These are phyloP conservation scores for Diaporthe ilicicola DNA, from an alignment of 2,329 filamentous ascomycete species.

Conservation along the genomic window DNA sequence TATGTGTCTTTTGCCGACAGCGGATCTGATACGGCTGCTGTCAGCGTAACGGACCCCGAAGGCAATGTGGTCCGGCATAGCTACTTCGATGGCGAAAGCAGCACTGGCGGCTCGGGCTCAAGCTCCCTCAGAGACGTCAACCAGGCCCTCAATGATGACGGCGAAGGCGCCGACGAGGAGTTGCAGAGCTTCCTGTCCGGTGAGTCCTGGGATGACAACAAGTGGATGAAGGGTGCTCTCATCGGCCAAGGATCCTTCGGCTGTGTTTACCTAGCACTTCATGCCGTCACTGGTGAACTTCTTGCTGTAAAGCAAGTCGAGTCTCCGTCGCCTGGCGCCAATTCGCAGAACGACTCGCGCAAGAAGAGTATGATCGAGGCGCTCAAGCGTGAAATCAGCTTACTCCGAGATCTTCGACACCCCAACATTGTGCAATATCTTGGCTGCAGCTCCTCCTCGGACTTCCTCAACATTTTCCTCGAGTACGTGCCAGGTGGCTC, in stretches of 20 bases:
- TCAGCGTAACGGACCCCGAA: conserved; percentile 81
- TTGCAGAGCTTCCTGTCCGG: conserved; percentile 89
- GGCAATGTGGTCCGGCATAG: conserved; percentile 76
- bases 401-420: conserved; percentile 93
- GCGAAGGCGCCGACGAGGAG: conserved; percentile 90
- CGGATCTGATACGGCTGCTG: conserved; percentile 73
- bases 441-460: conserved; percentile 89
- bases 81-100: conserved; percentile 84
- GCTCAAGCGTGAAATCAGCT: conserved; percentile 93
- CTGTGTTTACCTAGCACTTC: conserved; percentile 91
- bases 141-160: conserved; percentile 86
- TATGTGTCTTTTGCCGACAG: conserved; percentile 91
- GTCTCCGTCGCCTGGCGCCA: conserved; percentile 79
- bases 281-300: conserved; percentile 95
- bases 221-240: conserved; percentile 99
- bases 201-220: conserved; percentile 95
- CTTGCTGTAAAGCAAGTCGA: conserved; percentile 99
- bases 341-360: conserved; percentile 83
- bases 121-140: conserved; percentile 86
- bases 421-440: conserved; percentile 98
- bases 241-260: conserved; percentile 98
- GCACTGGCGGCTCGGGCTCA: conserved; percentile 62
- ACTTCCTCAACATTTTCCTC: conserved; percentile 98
- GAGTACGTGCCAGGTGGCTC: conserved; percentile 98
- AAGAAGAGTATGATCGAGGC: conserved; percentile 99